Evolutionary conservation across 306 rosid genomes (phyloP).

Genomic region (Acacia melanoxylon): DNA sequence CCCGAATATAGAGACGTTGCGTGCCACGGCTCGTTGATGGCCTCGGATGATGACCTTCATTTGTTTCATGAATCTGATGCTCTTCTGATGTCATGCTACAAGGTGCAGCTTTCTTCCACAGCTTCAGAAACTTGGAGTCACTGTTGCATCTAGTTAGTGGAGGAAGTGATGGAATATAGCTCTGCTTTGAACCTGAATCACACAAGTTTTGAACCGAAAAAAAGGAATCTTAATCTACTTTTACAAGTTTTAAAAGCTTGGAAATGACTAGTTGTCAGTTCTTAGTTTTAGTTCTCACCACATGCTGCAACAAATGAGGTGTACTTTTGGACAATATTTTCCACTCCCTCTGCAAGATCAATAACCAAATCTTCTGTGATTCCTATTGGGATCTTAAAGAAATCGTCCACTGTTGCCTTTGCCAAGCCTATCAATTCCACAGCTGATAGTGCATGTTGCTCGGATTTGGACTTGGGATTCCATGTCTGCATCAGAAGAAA

Average conservation of each 20-base stretch:
- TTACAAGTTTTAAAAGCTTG: background rate
- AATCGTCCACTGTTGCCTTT: slow-evolving; percentile 57
- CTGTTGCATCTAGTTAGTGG: slow-evolving; percentile 84
- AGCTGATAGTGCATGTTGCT: slow-evolving; percentile 76
- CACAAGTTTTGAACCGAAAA: background rate
- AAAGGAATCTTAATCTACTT: background rate
- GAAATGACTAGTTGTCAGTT: background rate
- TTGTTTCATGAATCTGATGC: slow-evolving; percentile 31
- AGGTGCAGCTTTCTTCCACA: slow-evolving; percentile 77
- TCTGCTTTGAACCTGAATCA: slow-evolving; percentile 78
- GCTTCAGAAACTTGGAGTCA: slow-evolving; percentile 62
- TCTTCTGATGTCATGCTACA: slow-evolving; percentile 50
- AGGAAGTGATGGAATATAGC: slow-evolving; percentile 80
- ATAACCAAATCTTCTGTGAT: slow-evolving; percentile 69
- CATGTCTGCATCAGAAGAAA: slow-evolving; percentile 60
- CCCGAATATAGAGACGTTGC: slow-evolving; percentile 87
- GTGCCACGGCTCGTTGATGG: slow-evolving; percentile 94
- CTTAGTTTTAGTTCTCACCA: slow-evolving; percentile 45
- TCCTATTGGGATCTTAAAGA: slow-evolving; percentile 78
- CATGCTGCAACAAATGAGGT: slow-evolving; percentile 75
- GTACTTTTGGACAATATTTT: slow-evolving; percentile 63
- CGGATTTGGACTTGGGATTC: slow-evolving; percentile 93
- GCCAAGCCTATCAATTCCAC: slow-evolving; percentile 61
- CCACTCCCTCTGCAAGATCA: slow-evolving; percentile 79
- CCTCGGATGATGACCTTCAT: slow-evolving; percentile 66